Conservation (phyloP, 441 rosid species). For the Gossypium gossypioides region DNA sequence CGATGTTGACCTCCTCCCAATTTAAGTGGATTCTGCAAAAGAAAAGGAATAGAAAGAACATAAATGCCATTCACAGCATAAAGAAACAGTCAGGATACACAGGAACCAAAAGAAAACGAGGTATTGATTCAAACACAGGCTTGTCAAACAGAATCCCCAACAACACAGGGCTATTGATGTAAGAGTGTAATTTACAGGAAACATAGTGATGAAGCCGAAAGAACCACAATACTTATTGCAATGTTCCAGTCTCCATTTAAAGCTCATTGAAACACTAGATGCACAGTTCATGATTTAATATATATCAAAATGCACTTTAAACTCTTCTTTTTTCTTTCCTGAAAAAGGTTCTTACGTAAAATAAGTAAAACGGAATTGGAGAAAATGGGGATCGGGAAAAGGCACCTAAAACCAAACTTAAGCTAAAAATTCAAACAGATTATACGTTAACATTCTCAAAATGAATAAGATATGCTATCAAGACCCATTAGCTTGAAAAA, state of each 20-base stretch:
- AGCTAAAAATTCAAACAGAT: not conserved
- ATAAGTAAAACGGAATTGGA: not conserved
- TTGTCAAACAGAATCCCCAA: not conserved
- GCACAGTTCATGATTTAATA: not conserved
- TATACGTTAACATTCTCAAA: not conserved
- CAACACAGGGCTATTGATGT: not conserved
- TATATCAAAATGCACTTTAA: not conserved
- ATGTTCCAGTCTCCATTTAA: not conserved
- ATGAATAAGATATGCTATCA: not conserved
- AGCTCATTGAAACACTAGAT: not conserved
- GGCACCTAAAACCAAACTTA: not conserved
- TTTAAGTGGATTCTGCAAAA: conserved; percentile 52
- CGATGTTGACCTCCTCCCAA: conserved; percentile 52
- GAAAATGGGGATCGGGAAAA: not conserved
- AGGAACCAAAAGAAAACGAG: not conserved
- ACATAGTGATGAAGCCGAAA: not conserved
- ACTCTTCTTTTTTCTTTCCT: not conserved
- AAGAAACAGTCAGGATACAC: not conserved
- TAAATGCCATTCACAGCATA: not conserved
- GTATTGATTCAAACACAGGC: not conserved
- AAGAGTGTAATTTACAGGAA: not conserved
- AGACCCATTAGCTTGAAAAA: not conserved
- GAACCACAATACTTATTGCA: not conserved
- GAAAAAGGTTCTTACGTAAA: not conserved
- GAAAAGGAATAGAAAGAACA: not conserved